phyloP scores from a whole-genome alignment of 2,329 filamentous ascomycete species.

The Trichothecium sympodiale region DNA sequence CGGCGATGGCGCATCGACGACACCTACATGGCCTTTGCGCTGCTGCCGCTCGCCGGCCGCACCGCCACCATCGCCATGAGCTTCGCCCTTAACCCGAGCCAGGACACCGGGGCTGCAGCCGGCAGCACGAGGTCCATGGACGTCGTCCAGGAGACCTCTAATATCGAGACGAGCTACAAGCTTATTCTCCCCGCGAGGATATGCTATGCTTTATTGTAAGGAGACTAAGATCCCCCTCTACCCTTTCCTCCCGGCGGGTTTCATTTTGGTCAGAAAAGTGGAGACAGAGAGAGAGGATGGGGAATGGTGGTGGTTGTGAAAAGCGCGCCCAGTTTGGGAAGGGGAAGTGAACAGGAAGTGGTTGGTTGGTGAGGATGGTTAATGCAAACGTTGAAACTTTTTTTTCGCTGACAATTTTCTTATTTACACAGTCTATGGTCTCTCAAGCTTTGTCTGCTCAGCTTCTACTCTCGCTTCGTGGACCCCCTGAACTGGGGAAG shows the following conservation, averaged over 20 bases:
- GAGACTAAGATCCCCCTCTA: conserved; percentile 2
- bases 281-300: not conserved
- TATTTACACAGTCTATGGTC: conserved; percentile 14
- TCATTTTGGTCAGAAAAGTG: too few species aligned
- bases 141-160: not conserved
- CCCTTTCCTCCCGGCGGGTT: too few species aligned
- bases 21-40: conserved; percentile 19
- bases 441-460: conserved; percentile 16
- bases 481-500: conserved; percentile 12
- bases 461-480: conserved; percentile 19
- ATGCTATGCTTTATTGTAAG: conserved; percentile 19
- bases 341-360: too few species aligned
- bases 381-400: too few species aligned
- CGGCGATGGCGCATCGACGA: conserved; percentile 19
- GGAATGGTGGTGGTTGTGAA: not conserved
- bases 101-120: conserved; percentile 11
- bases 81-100: conserved; percentile 15
- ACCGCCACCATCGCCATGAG: conserved; percentile 12
- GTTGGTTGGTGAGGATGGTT: too few species aligned
- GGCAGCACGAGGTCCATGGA: conserved; percentile 6
- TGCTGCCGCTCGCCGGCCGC: conserved; percentile 17
- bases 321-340: too few species aligned
- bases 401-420: not conserved
- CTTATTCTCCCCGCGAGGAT: conserved; percentile 16
- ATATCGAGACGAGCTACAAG: conserved; percentile 8